phyloP scores from a whole-genome alignment of 768 basidiomycete genomes.

The Tricholoma bakamatsutake region DNA sequence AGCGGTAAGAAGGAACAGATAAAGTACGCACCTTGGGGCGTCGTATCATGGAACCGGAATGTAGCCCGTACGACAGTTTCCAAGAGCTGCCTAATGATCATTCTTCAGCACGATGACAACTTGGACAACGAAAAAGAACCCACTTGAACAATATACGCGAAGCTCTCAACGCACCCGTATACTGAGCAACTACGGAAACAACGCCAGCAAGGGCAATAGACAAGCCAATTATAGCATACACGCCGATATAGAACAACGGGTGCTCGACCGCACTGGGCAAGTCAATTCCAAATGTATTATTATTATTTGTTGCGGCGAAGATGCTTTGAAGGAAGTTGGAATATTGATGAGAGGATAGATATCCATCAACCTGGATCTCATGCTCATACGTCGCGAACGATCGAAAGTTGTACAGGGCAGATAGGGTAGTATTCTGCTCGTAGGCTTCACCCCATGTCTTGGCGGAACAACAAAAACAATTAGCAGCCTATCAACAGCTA shows the following conservation, averaged over 20 bases:
- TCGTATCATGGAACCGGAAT: slow-evolving; percentile 81
- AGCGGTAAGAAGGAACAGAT: not conserved
- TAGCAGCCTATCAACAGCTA: not conserved
- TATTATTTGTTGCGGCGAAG: slow-evolving; percentile 10
- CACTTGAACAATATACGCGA: slow-evolving; percentile 39
- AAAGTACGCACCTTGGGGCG: slow-evolving; percentile 57
- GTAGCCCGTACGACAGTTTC: slow-evolving; percentile 73
- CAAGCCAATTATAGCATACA: slow-evolving; percentile 61
- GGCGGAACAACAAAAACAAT: not conserved
- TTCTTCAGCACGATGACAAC: slow-evolving; percentile 22
- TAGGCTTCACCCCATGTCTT: slow-evolving; percentile 73
- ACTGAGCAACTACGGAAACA: slow-evolving; percentile 45
- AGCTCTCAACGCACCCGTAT: slow-evolving; percentile 51
- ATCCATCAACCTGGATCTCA: slow-evolving; percentile 31
- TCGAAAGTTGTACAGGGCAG: slow-evolving; percentile 26
- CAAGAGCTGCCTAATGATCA: slow-evolving; percentile 48
- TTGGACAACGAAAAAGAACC: slow-evolving; percentile 4
- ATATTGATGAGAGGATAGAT: slow-evolving; percentile 22
- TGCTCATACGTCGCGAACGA: slow-evolving; percentile 33
- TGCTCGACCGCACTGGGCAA: slow-evolving; percentile 50
- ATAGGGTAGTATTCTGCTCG: slow-evolving; percentile 14
- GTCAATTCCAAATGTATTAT: slow-evolving; percentile 22
- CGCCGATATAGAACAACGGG: slow-evolving; percentile 66
- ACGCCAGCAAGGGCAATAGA: slow-evolving; percentile 41
- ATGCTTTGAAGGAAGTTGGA: slow-evolving; percentile 18